Conservation (phyloP, 805 yeast species). For the Pichia ethanolica region DNA sequence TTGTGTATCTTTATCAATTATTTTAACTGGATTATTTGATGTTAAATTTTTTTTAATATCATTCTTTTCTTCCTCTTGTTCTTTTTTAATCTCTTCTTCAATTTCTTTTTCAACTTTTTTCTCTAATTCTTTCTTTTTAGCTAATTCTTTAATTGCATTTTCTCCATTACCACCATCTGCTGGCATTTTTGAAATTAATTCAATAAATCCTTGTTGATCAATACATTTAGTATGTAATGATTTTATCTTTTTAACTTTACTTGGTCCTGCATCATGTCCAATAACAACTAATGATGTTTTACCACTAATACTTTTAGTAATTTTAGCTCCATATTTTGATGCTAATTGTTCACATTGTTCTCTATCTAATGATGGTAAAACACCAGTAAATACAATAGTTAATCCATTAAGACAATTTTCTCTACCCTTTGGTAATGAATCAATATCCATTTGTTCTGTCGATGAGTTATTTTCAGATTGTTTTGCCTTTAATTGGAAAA, state of each 20-base stretch:
- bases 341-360: slow-evolving; percentile 70
- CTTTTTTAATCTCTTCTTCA: slow-evolving; percentile 27
- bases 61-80: slow-evolving; percentile 13
- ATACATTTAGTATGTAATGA: slow-evolving; percentile 71
- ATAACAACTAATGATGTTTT: slow-evolving; percentile 84
- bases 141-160: slow-evolving; percentile 64
- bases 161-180: slow-evolving; percentile 86
- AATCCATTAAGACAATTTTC: slow-evolving; percentile 84
- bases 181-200: slow-evolving; percentile 73
- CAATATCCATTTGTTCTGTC: slow-evolving; percentile 18
- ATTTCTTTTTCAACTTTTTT: slow-evolving; percentile 41
- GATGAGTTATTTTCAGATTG: slow-evolving; percentile 28
- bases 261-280: slow-evolving; percentile 95
- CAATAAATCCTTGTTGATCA: slow-evolving; percentile 77
- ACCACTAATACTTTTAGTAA: slow-evolving; percentile 76
- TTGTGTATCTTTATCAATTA: slow-evolving; percentile 29
- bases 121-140: slow-evolving; percentile 65
- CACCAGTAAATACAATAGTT: slow-evolving; percentile 91
- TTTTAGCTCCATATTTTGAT: slow-evolving; percentile 83
- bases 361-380: slow-evolving; percentile 71
- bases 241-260: slow-evolving; percentile 78
- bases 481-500: slow-evolving; percentile 49
- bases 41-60: slow-evolving; percentile 12
- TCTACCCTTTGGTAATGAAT: slow-evolving; percentile 69
- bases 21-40: slow-evolving; percentile 18